Evolutionary conservation across 345 rosid genomes (phyloP), one percentile per base, ranked within the genome.

Genomic region (Durio zibethinus): DNA sequence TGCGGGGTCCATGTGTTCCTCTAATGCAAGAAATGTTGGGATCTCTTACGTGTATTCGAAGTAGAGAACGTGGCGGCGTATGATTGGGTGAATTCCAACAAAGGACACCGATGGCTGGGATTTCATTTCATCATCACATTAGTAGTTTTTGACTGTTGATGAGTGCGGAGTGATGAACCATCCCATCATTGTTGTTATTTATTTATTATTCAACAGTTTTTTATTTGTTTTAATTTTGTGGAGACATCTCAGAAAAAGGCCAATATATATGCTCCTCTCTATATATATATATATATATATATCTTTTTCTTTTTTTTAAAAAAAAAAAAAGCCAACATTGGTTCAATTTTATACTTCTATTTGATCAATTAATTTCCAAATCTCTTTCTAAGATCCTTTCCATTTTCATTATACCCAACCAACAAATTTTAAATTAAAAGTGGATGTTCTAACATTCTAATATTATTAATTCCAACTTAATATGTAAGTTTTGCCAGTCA

Each of bases 1-100:
- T n/a, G 16, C 16, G 69, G 95, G 91, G 76, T 87, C 93, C 88
- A 82, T 81, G 50, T 88, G 92, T 91, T 84, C 47, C 72, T 78
- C 56, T 53, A 80, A 78, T 73, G 84, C 21, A 76, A 53, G 53
- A 29, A 77, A 38, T 69, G 81, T 75, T 21, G 66, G 80, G 84
- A 79, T 84, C 66, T 90, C 91, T 88, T 85, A 84, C 91, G 87
- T 89, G 91, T 86, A 76, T 31, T 0, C 35, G 52, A 77, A 82
- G 81, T 20, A 21, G 87, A 1, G 0, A 53, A 87, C 85, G 88
- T 90, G 93, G 87, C 86, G 15, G 0, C 0, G 0, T 10, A 0
- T 20, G 14, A 84, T 82, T 88, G 86, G 85, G 0, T 23, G 0
- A 20, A 47, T 21, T 8, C 43, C 25, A 11, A 18, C 1, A 7